Evolutionary conservation across 495 filamentous ascomycete genomes (phyloP), one percentile per base, ranked within the genome.

Genomic region (Trichoderma gamsii): DNA sequence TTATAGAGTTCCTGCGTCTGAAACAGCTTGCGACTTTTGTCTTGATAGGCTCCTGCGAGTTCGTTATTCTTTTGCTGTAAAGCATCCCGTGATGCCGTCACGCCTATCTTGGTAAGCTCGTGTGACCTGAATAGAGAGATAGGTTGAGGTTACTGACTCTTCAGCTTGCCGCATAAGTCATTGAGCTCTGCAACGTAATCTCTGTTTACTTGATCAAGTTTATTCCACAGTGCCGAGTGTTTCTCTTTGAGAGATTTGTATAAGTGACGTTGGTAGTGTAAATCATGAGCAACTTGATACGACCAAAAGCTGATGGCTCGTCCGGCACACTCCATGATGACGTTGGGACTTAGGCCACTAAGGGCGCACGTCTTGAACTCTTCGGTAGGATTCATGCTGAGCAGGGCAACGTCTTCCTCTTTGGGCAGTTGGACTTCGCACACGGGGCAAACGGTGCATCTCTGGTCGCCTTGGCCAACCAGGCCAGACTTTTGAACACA

Each of bases 341-440:
- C 85, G 49, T 84, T 89, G 2, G 95, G 95, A 67, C 86, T 90
- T 7, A 97, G 78, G 0, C 95, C 95, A 75, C 91, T 92, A 16
- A 99, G 80, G 12, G 95, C 88, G 69, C 91, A 92, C 0, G 92
- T 94, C 74, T 97, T 97, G 82, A 96, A 97, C 70, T 97, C 95
- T 74, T 97, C 94, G 0, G 90, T 88, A 0, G 93, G 94, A 68
- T 91, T 92, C 41, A 99, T 82, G 63, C 88, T 83, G 1, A 89
- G 88, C 23, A 87, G 83, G 3, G 92, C 87, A 23, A 86, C 90
- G 79, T 96, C 93, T 72, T 97, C 92, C 0, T 88, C 87, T 70
- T 89, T 90, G 29, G 77, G 73, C 9, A 99, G 82, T 4, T 80
- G 78, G 3, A 86, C 84, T 49, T 88, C 82, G 72, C 95, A 99